phyloP scores from a whole-genome alignment of 805 yeast genomes.

The Saccharomycopsis babjevae region DNA sequence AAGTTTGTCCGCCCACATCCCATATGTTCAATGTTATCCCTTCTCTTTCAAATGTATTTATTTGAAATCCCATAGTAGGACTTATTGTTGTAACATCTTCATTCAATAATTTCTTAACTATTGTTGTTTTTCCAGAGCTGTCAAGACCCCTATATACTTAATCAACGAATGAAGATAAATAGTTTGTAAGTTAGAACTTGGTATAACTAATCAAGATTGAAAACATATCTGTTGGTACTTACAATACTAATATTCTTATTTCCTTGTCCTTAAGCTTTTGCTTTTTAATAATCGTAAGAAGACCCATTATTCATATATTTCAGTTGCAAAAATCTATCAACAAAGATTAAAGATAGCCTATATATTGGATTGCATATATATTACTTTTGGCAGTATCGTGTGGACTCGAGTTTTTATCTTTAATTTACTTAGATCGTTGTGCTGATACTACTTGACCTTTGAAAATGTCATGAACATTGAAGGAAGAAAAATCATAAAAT shows the following conservation, averaged over 20 bases:
- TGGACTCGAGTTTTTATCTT: too few species aligned
- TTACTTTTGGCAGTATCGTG: too few species aligned
- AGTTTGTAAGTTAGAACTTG: neutral
- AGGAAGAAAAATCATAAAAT: too few species aligned
- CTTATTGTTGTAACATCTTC: conserved; percentile 46
- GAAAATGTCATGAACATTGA: too few species aligned
- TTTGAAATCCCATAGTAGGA: conserved; percentile 89
- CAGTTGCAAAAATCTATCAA: too few species aligned
- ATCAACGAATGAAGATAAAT: neutral
- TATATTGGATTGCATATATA: too few species aligned
- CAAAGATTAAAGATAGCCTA: too few species aligned
- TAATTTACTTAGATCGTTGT: too few species aligned
- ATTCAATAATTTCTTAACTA: conserved; percentile 49
- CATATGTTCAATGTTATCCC: conserved; percentile 49
- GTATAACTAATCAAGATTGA: neutral
- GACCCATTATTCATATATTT: conserved; percentile 49
- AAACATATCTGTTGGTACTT: conserved; percentile 14
- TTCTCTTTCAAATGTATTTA: conserved; percentile 41
- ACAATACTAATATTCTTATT: conserved; percentile 57
- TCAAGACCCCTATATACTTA: conserved; percentile 51
- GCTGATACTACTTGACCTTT: too few species aligned
- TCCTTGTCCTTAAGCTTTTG: conserved; percentile 76
- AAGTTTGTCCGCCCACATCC: conserved; percentile 90
- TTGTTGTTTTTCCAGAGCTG: conserved; percentile 85
- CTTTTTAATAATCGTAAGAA: conserved; percentile 66